phyloP scores from a whole-genome alignment of 306 rosid species.

The Adenanthera pavonina region DNA sequence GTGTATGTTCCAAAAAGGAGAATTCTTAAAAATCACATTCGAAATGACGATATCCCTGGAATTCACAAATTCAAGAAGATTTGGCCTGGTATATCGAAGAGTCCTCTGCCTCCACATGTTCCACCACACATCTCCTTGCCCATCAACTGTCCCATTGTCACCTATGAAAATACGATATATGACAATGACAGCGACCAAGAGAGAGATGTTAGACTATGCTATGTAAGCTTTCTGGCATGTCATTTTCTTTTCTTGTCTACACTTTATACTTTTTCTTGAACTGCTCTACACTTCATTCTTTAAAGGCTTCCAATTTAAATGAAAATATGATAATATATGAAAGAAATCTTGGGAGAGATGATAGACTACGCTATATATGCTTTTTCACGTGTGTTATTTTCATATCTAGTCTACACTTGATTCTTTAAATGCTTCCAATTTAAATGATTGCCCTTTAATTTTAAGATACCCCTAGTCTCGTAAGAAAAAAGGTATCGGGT shows the following conservation, averaged over 20 bases:
- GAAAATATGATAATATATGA: no score
- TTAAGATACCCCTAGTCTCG: not conserved
- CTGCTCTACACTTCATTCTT: no score
- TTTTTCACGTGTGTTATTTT: no score
- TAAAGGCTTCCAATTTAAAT: no score
- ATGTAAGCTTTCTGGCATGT: slow-evolving; percentile 9
- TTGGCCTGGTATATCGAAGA: slow-evolving; percentile 84
- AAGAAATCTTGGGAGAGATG: no score
- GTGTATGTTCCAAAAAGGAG: slow-evolving; percentile 97
- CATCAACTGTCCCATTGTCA: slow-evolving; percentile 93
- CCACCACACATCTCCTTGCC: slow-evolving; percentile 97
- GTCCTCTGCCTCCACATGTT: slow-evolving; percentile 95
- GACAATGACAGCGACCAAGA: not conserved
- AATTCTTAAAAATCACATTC: slow-evolving; percentile 74
- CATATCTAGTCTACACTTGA: not conserved
- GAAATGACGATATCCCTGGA: slow-evolving; percentile 76
- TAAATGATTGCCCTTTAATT: not conserved
- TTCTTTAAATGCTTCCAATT: slow-evolving; percentile 15
- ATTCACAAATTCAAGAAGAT: slow-evolving; percentile 79
- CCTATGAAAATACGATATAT: slow-evolving; percentile 40
- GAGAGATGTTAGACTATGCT: slow-evolving; percentile 11
- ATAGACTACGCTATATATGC: no score
- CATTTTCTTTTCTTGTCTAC: not conserved
- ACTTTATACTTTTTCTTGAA: no score
- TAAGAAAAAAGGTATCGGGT: slow-evolving; percentile 2